Evolutionary conservation across 345 rosid genomes (phyloP).

Genomic region (Brassica carinata): DNA sequence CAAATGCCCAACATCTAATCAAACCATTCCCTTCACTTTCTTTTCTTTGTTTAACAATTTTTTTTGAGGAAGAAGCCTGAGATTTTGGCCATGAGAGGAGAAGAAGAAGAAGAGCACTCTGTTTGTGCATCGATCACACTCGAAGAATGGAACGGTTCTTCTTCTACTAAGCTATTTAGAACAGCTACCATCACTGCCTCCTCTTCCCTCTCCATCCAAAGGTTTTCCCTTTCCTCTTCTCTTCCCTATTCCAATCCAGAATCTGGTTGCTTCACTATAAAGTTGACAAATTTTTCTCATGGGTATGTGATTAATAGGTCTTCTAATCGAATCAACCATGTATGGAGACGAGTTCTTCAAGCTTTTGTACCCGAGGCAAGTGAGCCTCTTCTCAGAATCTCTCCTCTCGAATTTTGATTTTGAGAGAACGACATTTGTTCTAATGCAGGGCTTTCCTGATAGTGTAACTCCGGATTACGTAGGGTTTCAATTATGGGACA

Average conservation of each 20-base stretch:
- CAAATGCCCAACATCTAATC: neutral
- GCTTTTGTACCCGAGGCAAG: constrained; percentile 94
- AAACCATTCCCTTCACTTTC: neutral
- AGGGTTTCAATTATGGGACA: constrained; percentile 91
- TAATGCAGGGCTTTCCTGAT: constrained; percentile 75
- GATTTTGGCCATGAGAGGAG: constrained; percentile 12
- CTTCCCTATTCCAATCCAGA: neutral
- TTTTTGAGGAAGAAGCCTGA: neutral
- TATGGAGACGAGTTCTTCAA: constrained; percentile 80
- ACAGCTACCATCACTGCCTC: constrained; percentile 65
- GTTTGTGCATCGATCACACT: constrained; percentile 34
- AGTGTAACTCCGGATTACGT: constrained; percentile 90
- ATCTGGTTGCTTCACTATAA: constrained; percentile 4
- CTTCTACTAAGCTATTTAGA: constrained; percentile 70
- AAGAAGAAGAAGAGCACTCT: constrained; percentile 22
- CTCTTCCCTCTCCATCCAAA: constrained; percentile 60
- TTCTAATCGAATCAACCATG: constrained; percentile 62
- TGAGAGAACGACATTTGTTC: neutral
- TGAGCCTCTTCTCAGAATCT: neutral
- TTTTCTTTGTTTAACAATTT: no score
- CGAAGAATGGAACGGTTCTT: constrained; percentile 86
- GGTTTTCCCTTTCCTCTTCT: constrained; percentile 43
- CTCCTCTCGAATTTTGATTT: constrained; percentile 4
- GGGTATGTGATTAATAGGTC: constrained; percentile 45
- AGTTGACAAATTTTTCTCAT: constrained; percentile 2